A percentile compares a stretch with the other conserved stretches of the same genome.
phyloP scores from a whole-genome alignment of 345 rosid genomes.

The Raphanus sativus region DNA sequence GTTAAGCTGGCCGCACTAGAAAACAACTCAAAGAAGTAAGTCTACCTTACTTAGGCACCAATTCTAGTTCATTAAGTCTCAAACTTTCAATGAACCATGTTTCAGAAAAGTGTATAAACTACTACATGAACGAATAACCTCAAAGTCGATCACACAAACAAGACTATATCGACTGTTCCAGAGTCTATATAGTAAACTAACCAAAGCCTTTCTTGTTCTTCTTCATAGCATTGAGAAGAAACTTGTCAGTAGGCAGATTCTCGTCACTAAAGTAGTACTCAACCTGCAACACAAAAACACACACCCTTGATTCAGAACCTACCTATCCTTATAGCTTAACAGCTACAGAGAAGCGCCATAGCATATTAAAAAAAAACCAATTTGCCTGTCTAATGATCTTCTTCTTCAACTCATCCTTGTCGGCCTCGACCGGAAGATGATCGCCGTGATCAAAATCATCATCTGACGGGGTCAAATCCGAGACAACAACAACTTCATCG shows the following conservation, averaged over 20 bases:
- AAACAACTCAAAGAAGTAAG: background rate
- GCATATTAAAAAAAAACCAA: background rate
- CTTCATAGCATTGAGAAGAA: constrained; percentile 63
- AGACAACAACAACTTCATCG: constrained; percentile 37
- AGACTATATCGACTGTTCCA: background rate
- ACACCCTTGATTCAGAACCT: background rate
- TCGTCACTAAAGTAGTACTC: constrained; percentile 93
- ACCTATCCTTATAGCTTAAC: background rate
- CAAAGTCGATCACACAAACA: background rate
- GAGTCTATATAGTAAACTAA: constrained; percentile 56
- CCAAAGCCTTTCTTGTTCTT: constrained; percentile 83
- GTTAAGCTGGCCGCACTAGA: constrained; percentile 33
- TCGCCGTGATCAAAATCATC: constrained; percentile 41
- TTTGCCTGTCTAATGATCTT: constrained; percentile 67
- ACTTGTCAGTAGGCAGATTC: constrained; percentile 76
- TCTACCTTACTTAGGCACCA: background rate
- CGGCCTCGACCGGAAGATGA: constrained; percentile 35
- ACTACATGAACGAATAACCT: background rate
- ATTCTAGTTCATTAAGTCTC: background rate
- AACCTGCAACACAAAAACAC: constrained; percentile 52
- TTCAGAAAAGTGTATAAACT: background rate
- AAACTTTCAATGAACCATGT: background rate
- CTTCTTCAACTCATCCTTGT: constrained; percentile 50
- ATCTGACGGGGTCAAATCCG: constrained; percentile 40
- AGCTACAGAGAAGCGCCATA: background rate